Evolutionary conservation across 2,329 filamentous ascomycete genomes (phyloP).

Genomic region (Exophiala oligosperma): DNA sequence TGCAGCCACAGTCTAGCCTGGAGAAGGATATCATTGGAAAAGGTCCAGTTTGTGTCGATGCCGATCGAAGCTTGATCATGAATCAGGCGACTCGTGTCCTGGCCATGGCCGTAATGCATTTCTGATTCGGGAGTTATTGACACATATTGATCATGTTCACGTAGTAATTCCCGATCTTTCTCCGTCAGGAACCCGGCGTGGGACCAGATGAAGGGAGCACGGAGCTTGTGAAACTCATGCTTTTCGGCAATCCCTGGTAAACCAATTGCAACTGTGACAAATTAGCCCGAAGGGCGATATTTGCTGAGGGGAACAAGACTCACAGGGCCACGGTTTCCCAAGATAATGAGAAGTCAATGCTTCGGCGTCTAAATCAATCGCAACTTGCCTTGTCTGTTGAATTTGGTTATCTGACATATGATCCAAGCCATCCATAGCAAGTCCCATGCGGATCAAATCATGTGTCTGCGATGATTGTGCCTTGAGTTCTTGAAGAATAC

Average conservation of each 20-base stretch:
- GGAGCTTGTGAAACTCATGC: neutral
- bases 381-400: neutral
- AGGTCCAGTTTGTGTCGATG: conserved; percentile 57
- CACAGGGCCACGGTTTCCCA: neutral
- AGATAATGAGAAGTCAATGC: neutral
- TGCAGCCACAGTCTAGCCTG: conserved; percentile 60
- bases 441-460: neutral
- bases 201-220: conserved; percentile 1
- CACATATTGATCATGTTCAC: conserved; percentile 53
- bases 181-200: conserved; percentile 2
- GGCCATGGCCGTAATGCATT: conserved; percentile 58
- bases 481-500: neutral
- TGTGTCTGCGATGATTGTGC: neutral
- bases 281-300: neutral
- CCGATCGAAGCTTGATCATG: conserved; percentile 56
- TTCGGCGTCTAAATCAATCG: neutral
- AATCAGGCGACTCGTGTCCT: conserved; percentile 45
- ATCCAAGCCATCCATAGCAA: neutral
- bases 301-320: neutral
- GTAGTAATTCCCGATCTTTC: conserved; percentile 44
- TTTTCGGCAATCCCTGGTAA: neutral
- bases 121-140: conserved; percentile 61
- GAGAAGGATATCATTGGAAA: conserved; percentile 51
- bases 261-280: neutral
- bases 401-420: neutral